Base-by-base conservation (phyloP, 306 rosid species). In the Herpetospermum pedunculosum region DNA sequence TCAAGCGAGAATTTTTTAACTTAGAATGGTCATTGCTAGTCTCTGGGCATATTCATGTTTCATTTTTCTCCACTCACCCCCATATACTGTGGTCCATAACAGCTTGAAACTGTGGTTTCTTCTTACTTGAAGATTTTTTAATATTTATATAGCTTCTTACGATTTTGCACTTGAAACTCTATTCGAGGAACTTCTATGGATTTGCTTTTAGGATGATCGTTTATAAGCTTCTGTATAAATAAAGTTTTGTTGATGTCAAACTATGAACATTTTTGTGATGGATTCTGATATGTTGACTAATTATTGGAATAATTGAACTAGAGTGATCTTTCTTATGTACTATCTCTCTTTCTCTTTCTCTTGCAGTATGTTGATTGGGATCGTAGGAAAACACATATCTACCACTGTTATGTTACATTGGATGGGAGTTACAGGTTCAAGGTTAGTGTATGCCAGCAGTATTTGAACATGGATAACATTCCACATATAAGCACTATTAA, bases 351-450 rank as follows among this genome's bases (percentile, higher is more conserved):
- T 37, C 77, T 46, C 6, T 34, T 4, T 37, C 70, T 46, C 1
- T 79, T 62, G 78, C 86, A 92, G 98, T 54, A 47, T 47, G 65
- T 35, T 73, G 89, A 85, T 4, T 90, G 96, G 98, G 92, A 92
- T 77, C 68, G 82, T 37, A 76, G 78, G 64, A 77, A 60, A 79
- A 62, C 97, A 6, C 83, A 74, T 65, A 40, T 81, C 38, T 90
- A 88, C 38, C 80, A 88, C 14, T 88, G 98, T 75, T 34, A 85
- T 74, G 90, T 92, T 74, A 67, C 78, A 67, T 3, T 68, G 18
- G 77, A 84, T 55, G 96, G 96, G 74, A 79, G 80, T 74, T 75
- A 75, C 75, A 80, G 21, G 49, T 85, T 92, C 80, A 90, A 92
- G 98, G 98, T 92, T 71, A 75, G 87, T 67, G 49, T 28, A 7